Percentiles rank a stretch among this genome's conserved stretches.
Evolutionary conservation across 345 rosid genomes (phyloP).

Genomic region (Boechera stricta): DNA sequence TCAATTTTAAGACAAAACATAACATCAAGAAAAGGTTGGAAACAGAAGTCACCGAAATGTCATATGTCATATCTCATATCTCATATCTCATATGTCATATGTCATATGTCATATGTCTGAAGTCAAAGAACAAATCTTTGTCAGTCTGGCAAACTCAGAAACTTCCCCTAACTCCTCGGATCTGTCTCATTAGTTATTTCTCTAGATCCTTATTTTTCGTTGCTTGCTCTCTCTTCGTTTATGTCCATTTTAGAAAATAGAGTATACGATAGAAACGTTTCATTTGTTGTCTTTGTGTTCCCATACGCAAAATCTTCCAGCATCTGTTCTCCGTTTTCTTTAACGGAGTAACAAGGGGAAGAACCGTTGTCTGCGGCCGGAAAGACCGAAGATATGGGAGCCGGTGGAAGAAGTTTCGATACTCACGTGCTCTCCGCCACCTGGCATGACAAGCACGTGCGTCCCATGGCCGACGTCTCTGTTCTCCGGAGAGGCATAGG

Average conservation of each 20-base stretch:
- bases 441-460: slow-evolving; percentile 34
- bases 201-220: slow-evolving; percentile 33
- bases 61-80: not conserved
- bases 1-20: not conserved
- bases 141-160: slow-evolving; percentile 17
- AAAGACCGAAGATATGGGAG: slow-evolving; percentile 36
- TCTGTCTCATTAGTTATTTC: slow-evolving; percentile 1
- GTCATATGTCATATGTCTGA: slow-evolving; percentile 1
- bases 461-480: slow-evolving; percentile 12
- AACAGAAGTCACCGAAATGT: slow-evolving; percentile 32
- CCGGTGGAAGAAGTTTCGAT: slow-evolving; percentile 26
- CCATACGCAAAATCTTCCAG: slow-evolving; percentile 40
- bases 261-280: slow-evolving; percentile 21
- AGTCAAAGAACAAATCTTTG: slow-evolving; percentile 35
- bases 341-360: slow-evolving; percentile 40
- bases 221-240: not conserved
- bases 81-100: not conserved
- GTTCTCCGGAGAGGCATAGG: slow-evolving; percentile 49
- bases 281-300: slow-evolving; percentile 19
- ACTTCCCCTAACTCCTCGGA: slow-evolving; percentile 28
- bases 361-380: slow-evolving; percentile 18
- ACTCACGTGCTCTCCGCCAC: slow-evolving; percentile 10
- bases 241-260: slow-evolving; percentile 2
- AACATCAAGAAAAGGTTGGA: slow-evolving; percentile 29
- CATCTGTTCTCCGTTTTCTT: slow-evolving; percentile 31